Evolutionary conservation across 2,329 filamentous ascomycete species (phyloP).

Genomic region (Fusarium proliferatum): DNA sequence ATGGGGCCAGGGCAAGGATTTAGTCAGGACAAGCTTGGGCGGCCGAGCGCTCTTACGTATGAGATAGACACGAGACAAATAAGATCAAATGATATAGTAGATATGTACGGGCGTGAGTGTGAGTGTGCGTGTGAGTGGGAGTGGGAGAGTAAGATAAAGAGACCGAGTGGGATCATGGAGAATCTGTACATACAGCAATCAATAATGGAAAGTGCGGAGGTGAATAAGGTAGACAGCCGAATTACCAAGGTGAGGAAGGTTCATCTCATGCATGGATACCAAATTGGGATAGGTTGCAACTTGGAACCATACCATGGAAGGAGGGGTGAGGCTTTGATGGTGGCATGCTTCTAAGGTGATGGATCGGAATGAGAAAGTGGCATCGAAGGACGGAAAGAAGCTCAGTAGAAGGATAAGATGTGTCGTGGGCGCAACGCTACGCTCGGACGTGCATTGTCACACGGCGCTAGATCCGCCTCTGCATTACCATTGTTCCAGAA

Average conservation of each 20-base stretch:
- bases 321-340: slow-evolving; percentile 26
- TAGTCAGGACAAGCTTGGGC: slow-evolving; percentile 5
- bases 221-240: neutral
- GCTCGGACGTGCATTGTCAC: slow-evolving; percentile 31
- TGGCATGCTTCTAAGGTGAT: slow-evolving; percentile 13
- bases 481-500: slow-evolving; percentile 44
- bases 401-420: slow-evolving; percentile 34
- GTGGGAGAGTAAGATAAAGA: slow-evolving; percentile 3
- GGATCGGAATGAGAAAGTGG: slow-evolving; percentile 32
- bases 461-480: slow-evolving; percentile 31
- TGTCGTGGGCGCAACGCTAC: slow-evolving; percentile 36
- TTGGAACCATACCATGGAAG: slow-evolving; percentile 6
- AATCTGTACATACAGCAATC: neutral
- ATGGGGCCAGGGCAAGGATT: slow-evolving; percentile 35
- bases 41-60: slow-evolving; percentile 24
- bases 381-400: slow-evolving; percentile 31
- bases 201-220: neutral
- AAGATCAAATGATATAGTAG: neutral
- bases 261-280: slow-evolving; percentile 9
- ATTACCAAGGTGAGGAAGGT: neutral
- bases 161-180: slow-evolving; percentile 6
- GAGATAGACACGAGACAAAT: slow-evolving; percentile 6
- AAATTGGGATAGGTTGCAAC: neutral
- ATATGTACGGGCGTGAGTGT: neutral
- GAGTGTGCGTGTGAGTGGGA: neutral